Evolutionary conservation across 768 basidiomycete species (phyloP).

Genomic region (Suillus weaverae): DNA sequence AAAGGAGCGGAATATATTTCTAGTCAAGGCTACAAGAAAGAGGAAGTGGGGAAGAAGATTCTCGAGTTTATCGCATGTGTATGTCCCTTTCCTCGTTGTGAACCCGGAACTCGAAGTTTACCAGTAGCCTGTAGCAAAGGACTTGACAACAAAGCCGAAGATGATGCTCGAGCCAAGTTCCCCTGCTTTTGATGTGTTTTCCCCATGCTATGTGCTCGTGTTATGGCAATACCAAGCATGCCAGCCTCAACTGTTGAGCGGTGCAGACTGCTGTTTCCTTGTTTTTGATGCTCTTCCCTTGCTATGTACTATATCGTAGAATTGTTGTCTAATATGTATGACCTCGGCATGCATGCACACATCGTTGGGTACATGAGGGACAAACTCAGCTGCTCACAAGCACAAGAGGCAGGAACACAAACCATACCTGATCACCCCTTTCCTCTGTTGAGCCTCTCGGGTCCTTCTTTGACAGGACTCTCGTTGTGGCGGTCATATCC

Average conservation of each 20-base stretch:
- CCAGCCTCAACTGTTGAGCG: background rate
- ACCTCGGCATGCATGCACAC: too few relatives aligned
- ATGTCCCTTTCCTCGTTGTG: background rate
- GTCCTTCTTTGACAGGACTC: slow-evolving; percentile 71
- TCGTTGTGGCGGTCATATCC: slow-evolving; percentile 68
- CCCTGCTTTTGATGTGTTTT: too few relatives aligned
- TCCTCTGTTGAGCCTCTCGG: slow-evolving; percentile 56
- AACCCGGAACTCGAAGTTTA: too few relatives aligned
- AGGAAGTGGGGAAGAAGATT: background rate
- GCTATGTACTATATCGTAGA: background rate
- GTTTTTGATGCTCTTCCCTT: background rate
- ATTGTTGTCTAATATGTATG: too few relatives aligned
- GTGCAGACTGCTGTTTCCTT: background rate
- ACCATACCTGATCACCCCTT: slow-evolving; percentile 22
- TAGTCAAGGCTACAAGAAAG: background rate
- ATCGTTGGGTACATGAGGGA: too few relatives aligned
- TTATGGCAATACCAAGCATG: background rate
- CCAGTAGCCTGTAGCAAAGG: too few relatives aligned
- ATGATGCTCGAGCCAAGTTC: too few relatives aligned
- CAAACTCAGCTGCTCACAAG: slow-evolving; percentile 14
- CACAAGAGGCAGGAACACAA: slow-evolving; percentile 23
- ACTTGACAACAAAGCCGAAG: too few relatives aligned
- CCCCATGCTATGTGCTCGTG: background rate
- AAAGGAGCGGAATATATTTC: background rate
- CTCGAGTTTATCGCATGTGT: background rate